Conservation (phyloP, 148 eudicot genomes). For the Rheum nobile region DNA sequence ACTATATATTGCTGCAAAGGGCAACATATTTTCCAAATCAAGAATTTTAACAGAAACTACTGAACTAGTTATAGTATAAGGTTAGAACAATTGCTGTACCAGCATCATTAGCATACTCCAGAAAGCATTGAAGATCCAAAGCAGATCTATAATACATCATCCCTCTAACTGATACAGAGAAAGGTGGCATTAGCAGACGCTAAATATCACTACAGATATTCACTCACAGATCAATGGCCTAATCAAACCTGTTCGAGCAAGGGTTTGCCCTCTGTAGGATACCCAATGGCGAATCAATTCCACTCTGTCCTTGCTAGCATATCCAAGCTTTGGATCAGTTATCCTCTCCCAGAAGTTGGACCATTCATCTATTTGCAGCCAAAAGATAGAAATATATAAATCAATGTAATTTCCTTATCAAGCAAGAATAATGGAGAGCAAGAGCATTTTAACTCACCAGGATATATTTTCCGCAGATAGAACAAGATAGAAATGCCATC, state of each 20-base stretch:
- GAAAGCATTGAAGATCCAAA: constrained; percentile 86
- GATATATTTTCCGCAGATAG: constrained; percentile 95
- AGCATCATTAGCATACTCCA: constrained; percentile 65
- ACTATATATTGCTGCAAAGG: constrained; percentile 51
- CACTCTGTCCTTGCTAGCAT: constrained; percentile 33
- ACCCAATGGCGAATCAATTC: constrained; percentile 87
- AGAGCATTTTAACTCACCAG: constrained; percentile 43
- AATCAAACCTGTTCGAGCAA: constrained; percentile 82
- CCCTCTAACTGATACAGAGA: constrained; percentile 65
- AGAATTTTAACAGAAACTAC: background rate
- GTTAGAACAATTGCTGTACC: constrained; percentile 25
- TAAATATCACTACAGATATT: constrained; percentile 2
- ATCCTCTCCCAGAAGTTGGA: constrained; percentile 57
- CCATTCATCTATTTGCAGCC: constrained; percentile 66
- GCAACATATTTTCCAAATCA: constrained; percentile 4
- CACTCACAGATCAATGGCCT: background rate
- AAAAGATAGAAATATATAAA: constrained; percentile 1
- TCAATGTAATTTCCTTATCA: background rate
- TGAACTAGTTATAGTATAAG: constrained; percentile 1
- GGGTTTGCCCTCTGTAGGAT: constrained; percentile 97
- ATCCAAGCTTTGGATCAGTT: constrained; percentile 39
- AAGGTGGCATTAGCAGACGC: constrained; percentile 15
- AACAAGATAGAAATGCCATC: constrained; percentile 86
- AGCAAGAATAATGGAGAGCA: constrained; percentile 6
- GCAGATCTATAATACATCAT: constrained; percentile 97